A percentile compares a stretch with the other conserved stretches of the same genome.
phyloP scores from a whole-genome alignment of 164 flowering plant genomes.

The Piper betle region DNA sequence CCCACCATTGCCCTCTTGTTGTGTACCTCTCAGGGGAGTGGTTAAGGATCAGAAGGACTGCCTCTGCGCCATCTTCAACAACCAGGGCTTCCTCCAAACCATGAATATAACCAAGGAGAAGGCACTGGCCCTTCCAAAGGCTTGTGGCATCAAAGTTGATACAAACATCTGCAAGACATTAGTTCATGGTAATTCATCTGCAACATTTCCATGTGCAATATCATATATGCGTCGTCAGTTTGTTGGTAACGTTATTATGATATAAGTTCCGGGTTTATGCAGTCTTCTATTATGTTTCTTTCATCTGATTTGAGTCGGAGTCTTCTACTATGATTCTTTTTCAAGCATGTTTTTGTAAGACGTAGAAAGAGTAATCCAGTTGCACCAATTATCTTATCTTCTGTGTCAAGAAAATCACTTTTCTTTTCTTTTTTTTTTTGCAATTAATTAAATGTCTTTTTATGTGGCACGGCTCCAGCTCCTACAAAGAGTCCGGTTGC shows the following conservation, averaged over 20 bases:
- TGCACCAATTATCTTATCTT: too few relatives aligned
- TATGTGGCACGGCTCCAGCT: not conserved
- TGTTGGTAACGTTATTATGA: too few relatives aligned
- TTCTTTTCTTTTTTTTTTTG: too few relatives aligned
- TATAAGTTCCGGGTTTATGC: too few relatives aligned
- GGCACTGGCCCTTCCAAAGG: constrained; percentile 26
- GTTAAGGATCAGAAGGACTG: constrained; percentile 16
- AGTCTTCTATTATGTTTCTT: too few relatives aligned
- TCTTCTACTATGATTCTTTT: too few relatives aligned
- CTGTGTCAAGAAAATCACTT: too few relatives aligned
- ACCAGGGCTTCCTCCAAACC: constrained; percentile 13
- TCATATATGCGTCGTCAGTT: too few relatives aligned
- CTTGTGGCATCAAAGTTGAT: constrained; percentile 27
- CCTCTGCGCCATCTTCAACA: constrained; percentile 28
- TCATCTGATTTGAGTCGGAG: too few relatives aligned
- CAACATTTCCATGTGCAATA: not conserved
- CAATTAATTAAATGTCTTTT: too few relatives aligned
- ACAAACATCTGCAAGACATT: constrained; percentile 15
- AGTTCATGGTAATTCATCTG: not conserved
- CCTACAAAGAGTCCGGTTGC: not conserved
- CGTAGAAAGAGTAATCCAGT: too few relatives aligned
- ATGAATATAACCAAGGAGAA: constrained; percentile 24
- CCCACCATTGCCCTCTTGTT: constrained; percentile 25
- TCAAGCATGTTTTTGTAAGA: too few relatives aligned
- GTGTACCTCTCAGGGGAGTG: constrained; percentile 28